Percentiles rank a stretch among this genome's conserved stretches.
phyloP scores from a whole-genome alignment of 257 asterid genomes.

The Primulina huaijiensis region DNA sequence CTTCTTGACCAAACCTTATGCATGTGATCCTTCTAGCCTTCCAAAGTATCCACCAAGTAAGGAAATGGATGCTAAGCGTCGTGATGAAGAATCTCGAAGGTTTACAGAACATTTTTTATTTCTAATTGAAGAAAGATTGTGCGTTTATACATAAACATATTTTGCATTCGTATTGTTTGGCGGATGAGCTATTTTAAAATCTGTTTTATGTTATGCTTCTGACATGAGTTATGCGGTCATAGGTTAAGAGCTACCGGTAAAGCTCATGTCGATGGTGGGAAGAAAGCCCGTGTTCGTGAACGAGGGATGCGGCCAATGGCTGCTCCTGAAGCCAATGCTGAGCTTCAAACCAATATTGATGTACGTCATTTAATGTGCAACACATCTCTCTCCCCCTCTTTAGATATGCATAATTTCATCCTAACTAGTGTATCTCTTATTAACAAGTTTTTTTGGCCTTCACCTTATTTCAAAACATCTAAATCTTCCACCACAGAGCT shows the following conservation, averaged over 20 bases:
- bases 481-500: not conserved
- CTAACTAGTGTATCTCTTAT: not conserved
- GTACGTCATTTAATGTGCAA: constrained; percentile 37
- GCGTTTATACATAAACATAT: not conserved
- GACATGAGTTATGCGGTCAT: constrained; percentile 22
- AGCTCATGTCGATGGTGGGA: constrained; percentile 49
- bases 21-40: constrained; percentile 83
- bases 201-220: not conserved
- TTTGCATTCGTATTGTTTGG: not conserved
- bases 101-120: constrained; percentile 21
- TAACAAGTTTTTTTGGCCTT: not conserved
- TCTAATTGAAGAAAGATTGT: constrained; percentile 4
- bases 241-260: constrained; percentile 72
- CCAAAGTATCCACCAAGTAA: constrained; percentile 93
- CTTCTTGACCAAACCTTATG: constrained; percentile 67
- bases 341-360: constrained; percentile 76
- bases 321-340: constrained; percentile 89
- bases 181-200: constrained; percentile 4
- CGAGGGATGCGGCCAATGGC: constrained; percentile 56
- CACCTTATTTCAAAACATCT: not conserved
- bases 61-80: constrained; percentile 91
- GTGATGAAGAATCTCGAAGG: constrained; percentile 94
- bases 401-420: not conserved
- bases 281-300: constrained; percentile 67
- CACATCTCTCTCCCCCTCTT: not conserved